Evolutionary conservation across 2,329 filamentous ascomycete genomes (phyloP).

Genomic region (Tolypocladium capitatum): DNA sequence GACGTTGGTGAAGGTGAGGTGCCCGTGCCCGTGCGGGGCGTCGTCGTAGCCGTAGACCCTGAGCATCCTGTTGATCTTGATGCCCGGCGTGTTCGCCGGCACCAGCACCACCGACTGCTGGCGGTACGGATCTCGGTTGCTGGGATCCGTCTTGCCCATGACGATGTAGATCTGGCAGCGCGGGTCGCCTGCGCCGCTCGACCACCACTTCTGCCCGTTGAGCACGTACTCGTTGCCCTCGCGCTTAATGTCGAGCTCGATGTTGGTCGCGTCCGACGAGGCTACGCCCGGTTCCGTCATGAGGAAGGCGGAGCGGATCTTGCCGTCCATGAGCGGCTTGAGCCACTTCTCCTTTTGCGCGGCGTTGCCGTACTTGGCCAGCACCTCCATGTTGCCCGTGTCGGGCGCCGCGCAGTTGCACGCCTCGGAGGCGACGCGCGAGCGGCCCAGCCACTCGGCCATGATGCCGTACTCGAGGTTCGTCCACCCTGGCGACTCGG

Average conservation of each 20-base stretch:
- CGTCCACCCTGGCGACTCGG: conserved; percentile 83
- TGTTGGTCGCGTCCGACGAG: conserved; percentile 86
- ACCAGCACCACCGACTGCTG: conserved; percentile 93
- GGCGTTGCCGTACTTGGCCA: conserved; percentile 82
- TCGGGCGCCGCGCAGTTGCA: conserved; percentile 85
- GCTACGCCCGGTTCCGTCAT: conserved; percentile 91
- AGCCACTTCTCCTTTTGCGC: conserved; percentile 79
- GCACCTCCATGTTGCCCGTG: conserved; percentile 90
- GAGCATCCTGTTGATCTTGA: conserved; percentile 90
- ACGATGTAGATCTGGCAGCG: conserved; percentile 90
- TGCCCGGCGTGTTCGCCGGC: conserved; percentile 64
- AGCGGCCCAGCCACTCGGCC: conserved; percentile 91
- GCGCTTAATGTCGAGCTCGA: conserved; percentile 65
- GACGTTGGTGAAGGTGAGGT: conserved; percentile 81
- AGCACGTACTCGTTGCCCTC: conserved; percentile 85
- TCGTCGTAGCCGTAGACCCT: conserved; percentile 94
- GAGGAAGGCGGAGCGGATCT: conserved; percentile 80
- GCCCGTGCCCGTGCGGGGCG: conserved; percentile 94
- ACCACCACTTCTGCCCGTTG: conserved; percentile 99
- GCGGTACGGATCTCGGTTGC: conserved; percentile 64
- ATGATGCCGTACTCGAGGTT: conserved; percentile 97
- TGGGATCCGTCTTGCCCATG: conserved; percentile 82
- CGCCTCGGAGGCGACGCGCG: conserved; percentile 67
- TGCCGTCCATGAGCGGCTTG: conserved; percentile 64
- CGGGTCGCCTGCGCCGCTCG: conserved; percentile 83